These are phyloP conservation scores for Penicillium aurantiogriseum DNA, from an alignment of 2,329 filamentous ascomycete genomes.

Conservation along the genomic window DNA sequence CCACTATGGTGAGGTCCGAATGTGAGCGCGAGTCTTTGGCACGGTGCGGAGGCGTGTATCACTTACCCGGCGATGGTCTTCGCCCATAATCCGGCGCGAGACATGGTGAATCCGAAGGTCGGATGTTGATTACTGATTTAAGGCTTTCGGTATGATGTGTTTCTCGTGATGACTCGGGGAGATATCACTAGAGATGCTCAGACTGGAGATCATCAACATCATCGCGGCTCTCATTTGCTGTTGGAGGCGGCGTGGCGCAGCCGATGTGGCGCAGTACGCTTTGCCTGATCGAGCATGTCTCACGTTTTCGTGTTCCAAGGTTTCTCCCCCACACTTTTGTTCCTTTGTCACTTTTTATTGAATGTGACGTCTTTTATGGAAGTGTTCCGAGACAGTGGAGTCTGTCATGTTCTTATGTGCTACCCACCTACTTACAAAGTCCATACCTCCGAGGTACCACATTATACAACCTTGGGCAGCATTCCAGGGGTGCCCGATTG, in stretches of 20 bases:
- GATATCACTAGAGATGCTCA: conserved; percentile 4
- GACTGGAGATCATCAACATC: conserved; percentile 19
- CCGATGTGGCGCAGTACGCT: conserved; percentile 12
- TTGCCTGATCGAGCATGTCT: conserved; percentile 1
- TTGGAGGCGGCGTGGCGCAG: conserved; percentile 8
- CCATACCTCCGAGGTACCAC: neutral
- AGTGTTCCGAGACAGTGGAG: neutral
- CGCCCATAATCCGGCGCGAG: conserved; percentile 48
- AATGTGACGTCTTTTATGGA: neutral
- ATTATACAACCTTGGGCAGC: neutral
- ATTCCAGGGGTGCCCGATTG: neutral
- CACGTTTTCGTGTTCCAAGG: neutral
- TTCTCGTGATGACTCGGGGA: conserved; percentile 2
- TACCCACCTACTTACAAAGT: neutral
- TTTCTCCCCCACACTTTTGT: conserved; percentile 14
- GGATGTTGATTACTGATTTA: neutral
- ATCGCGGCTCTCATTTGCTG: conserved; percentile 19
- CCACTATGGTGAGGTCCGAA: conserved; percentile 55
- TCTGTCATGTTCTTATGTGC: neutral
- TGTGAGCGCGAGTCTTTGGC: conserved; percentile 9
- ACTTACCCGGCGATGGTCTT: conserved; percentile 73
- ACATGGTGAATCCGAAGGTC: conserved; percentile 35
- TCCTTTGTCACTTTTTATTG: neutral
- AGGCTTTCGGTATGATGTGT: neutral
- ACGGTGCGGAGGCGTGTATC: conserved; percentile 9